Base-by-base conservation (phyloP, 371 early-diverging fungal species). In the Catenaria anguillulae region DNA sequence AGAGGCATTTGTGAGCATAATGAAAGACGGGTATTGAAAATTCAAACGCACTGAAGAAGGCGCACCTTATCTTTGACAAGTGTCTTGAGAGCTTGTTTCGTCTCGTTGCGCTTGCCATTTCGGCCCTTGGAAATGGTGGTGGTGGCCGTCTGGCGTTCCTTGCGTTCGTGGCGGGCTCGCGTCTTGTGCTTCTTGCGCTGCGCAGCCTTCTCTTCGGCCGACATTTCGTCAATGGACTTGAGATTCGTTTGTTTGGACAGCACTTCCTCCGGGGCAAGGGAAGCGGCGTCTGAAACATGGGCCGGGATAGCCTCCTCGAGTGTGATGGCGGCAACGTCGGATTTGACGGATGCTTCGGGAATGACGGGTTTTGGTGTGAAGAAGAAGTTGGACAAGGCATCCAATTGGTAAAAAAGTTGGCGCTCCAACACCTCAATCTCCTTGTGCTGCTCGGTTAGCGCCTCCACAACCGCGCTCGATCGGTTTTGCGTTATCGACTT, bases 241-340 rank as follows among this genome's bases (percentile, higher is more conserved):
- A 50, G 52, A 31, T 24, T 50, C 58, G 76, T 77, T 55, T 79
- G 77, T 73, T 86, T 88, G 15, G 81, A 84, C 66, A 82, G 89
- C 0, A 93, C 81, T 77, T 97, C 96, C 69, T 92, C 83, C 31
- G 97, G 95, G 17, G 95, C 92, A 58, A 89, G 75, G 46, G 88
- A 74, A 2, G 82, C 81, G 4, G 89, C 88, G 65, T 86, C 84
- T 15, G 89, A 83, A 33, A 92, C 90, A 65, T 82, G 77, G 34
- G 90, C 82, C 15, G 97, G 97, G 59, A 88, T 87, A 33, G 88
- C 86, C 71, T 97, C 97, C 73, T 97, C 97, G 85, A 95, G 86
- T 55, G 84, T 77, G 65, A 97, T 84, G 2, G 97, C 89, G 10
- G 96, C 87, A 31, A 89, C 84, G 62, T 85, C 82, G 56, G 85